Evolutionary conservation across 2,329 filamentous ascomycete genomes (phyloP).

Genomic region (Microsporum canis): DNA sequence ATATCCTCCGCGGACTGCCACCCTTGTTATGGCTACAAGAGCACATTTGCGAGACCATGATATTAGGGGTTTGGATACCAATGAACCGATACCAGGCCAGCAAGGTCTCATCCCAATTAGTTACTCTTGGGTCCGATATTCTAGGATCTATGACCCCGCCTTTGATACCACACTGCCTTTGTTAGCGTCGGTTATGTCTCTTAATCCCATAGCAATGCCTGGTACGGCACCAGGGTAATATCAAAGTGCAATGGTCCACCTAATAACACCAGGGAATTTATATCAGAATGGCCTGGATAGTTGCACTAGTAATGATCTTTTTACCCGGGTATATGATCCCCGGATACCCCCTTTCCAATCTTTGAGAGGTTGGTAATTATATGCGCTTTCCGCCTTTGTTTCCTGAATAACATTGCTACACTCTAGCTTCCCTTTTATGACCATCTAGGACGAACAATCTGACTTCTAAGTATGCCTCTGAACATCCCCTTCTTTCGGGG

Average conservation of each 20-base stretch:
- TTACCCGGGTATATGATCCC: not conserved
- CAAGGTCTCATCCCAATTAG: not conserved
- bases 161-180: not conserved
- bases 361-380: not conserved
- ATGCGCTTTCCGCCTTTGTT: not conserved
- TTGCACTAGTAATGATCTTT: not conserved
- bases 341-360: too few species aligned
- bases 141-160: not conserved
- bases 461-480: not conserved
- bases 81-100: not conserved
- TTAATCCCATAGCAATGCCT: not conserved
- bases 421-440: not conserved
- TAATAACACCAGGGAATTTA: not conserved
- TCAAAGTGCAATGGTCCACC: not conserved
- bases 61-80: not conserved
- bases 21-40: not conserved
- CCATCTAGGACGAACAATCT: not conserved
- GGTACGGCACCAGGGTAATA: not conserved
- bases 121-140: not conserved
- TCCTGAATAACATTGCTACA: not conserved
- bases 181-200: not conserved
- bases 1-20: not conserved
- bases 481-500: not conserved
- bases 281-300: not conserved
- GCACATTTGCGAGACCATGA: not conserved